Base-by-base conservation (phyloP, 2,329 filamentous ascomycete species). In the Escovopsis sp. region DNA sequence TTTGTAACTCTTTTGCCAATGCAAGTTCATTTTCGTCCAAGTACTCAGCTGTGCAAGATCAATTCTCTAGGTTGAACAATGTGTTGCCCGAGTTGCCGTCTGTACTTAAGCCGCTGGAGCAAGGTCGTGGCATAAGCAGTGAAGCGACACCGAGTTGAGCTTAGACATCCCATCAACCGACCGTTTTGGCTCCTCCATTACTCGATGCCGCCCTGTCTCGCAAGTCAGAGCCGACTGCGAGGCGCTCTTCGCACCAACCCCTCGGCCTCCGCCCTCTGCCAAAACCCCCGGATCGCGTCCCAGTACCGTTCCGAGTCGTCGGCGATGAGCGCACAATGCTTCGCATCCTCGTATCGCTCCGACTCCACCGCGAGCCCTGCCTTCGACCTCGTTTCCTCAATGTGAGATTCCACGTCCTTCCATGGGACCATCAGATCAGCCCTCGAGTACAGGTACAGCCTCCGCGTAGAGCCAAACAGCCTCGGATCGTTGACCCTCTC, bases 381-480 rank as follows among this genome's bases (percentile, higher is more conserved):
- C 14, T 35, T 39, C n/a, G 32, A 15, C 13, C 32, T 37, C 5
- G 41, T 37, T n/a, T 43, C 41, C 11, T 36, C 27, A 11, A 43
- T 43, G 15, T 43, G 41, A 7, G 33, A 15, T 24, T 39, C 37
- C 11, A 43, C 36, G 27, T 43, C 37, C 16, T 43, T 13, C 31
- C 29, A 43, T 10, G 37, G 25, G 31, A 39, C 33, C 5, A 43
- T 25, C 27, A 13, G 32, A 35, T 43, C 41, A 9, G 32, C 32
- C n/a, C 32, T 36, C 3, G 41, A 20, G 25, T 39, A 43, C 25
- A 43, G 12, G 15, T 43, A 43, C 3, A 43, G 27, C 12, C 41
- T 31, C 27, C 37, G 27, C 4, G 37, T 32, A 5, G 31, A 43
- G 33, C 41, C 37, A 39, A 43, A 32, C 7, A 43, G 20, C 7